A percentile compares a stretch with the other conserved stretches of the same genome.
Conservation (phyloP, 352 stramenopile genomes). For the Salisapilia sapeloensis region DNA sequence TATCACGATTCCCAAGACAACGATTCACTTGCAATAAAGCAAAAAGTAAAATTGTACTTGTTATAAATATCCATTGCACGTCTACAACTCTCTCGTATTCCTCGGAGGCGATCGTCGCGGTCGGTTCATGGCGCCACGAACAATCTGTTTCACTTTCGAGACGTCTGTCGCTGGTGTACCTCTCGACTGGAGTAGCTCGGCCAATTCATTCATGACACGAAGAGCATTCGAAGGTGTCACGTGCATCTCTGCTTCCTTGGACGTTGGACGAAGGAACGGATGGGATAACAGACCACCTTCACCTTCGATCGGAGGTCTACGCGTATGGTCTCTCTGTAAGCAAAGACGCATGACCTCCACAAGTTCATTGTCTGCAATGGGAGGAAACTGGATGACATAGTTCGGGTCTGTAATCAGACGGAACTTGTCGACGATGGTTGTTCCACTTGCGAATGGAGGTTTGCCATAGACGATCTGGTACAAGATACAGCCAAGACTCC, state of each 20-base stretch:
- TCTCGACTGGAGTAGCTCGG: constrained; percentile 25
- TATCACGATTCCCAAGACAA: constrained; percentile 19
- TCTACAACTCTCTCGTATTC: no score
- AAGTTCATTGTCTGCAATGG: constrained; percentile 61
- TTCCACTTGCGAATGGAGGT: constrained; percentile 87
- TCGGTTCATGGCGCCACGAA: no score
- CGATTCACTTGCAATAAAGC: constrained; percentile 22
- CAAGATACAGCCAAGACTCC: constrained; percentile 93
- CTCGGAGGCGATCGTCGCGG: no score
- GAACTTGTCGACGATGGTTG: constrained; percentile 92
- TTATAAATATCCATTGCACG: no score
- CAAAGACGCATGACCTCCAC: constrained; percentile 79
- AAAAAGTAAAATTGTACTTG: no score
- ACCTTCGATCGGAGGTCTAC: constrained; percentile 66
- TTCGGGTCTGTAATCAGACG: constrained; percentile 88
- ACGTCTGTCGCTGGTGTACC: no score
- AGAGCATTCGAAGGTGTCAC: constrained; percentile 13
- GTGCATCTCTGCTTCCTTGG: not conserved
- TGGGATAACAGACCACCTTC: constrained; percentile 64
- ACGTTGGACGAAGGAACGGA: constrained; percentile 45
- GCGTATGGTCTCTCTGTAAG: constrained; percentile 66
- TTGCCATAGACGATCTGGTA: constrained; percentile 96
- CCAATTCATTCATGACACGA: constrained; percentile 19
- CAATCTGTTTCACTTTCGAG: no score
- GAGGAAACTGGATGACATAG: constrained; percentile 82